Conservation (phyloP, 768 basidiomycete genomes). For the Strobilomyces dryophilus region DNA sequence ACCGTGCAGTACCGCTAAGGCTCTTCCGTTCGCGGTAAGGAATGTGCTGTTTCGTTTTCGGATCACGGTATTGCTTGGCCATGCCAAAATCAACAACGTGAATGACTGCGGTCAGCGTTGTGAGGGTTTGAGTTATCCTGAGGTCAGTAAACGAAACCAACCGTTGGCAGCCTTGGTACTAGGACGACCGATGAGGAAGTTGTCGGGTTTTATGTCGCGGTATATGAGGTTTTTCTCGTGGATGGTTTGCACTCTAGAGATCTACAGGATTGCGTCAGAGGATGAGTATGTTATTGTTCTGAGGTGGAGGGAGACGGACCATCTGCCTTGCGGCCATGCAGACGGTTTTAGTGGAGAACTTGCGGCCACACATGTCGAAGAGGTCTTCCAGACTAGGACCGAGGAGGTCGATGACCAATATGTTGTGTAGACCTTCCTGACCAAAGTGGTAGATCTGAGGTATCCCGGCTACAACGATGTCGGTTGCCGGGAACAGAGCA, state of each 20-base stretch:
- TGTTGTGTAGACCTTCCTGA: slow-evolving; percentile 97
- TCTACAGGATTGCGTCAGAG: slow-evolving; percentile 40
- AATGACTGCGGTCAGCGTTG: slow-evolving; percentile 48
- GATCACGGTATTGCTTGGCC: slow-evolving; percentile 99
- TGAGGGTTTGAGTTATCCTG: not conserved
- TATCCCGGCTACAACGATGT: slow-evolving; percentile 63
- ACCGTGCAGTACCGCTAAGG: slow-evolving; percentile 93
- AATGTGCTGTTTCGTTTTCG: slow-evolving; percentile 99
- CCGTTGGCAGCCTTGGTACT: slow-evolving; percentile 86
- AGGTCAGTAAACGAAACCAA: slow-evolving; percentile 27
- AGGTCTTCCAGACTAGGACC: slow-evolving; percentile 96
- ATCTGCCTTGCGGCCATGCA: slow-evolving; percentile 99
- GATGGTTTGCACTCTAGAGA: slow-evolving; percentile 94
- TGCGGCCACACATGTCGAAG: slow-evolving; percentile 98
- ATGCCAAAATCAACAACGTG: slow-evolving; percentile 99
- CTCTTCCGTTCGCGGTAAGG: slow-evolving; percentile 98
- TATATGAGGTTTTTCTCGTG: slow-evolving; percentile 99
- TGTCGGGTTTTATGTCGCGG: slow-evolving; percentile 99
- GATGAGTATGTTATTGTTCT: slow-evolving; percentile 3
- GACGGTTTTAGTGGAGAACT: slow-evolving; percentile 97
- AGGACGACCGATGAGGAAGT: slow-evolving; percentile 94
- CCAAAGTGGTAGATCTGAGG: slow-evolving; percentile 99
- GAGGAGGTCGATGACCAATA: slow-evolving; percentile 96
- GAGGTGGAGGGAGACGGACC: slow-evolving; percentile 42
- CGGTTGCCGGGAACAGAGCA: slow-evolving; percentile 8